Evolutionary conservation across 2,329 filamentous ascomycete species (phyloP).

Genomic region (Pseudocercospora fuligena): DNA sequence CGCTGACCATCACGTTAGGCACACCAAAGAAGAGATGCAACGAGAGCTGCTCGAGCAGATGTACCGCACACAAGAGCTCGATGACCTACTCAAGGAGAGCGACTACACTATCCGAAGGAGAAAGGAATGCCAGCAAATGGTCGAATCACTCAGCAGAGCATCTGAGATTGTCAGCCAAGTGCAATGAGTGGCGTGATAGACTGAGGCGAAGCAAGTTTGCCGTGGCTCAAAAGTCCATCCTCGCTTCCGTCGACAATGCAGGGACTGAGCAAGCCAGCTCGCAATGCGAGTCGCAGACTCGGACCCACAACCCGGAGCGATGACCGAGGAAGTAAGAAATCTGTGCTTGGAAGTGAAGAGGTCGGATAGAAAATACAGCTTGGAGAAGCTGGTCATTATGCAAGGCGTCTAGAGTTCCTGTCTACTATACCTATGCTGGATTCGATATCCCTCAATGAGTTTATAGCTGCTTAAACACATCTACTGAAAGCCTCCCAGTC

Average conservation of each 20-base stretch:
- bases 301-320: background rate
- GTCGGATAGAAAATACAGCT: slow-evolving; percentile 11
- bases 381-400: background rate
- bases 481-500: background rate
- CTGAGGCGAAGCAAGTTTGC: background rate
- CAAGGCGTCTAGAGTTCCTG: slow-evolving; percentile 4
- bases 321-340: background rate
- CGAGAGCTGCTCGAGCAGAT: slow-evolving; percentile 95
- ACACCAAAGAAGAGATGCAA: slow-evolving; percentile 98
- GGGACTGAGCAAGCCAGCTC: background rate
- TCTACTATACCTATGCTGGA: background rate
- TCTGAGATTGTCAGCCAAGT: slow-evolving; percentile 93
- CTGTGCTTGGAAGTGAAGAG: slow-evolving; percentile 4
- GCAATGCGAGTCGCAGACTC: background rate
- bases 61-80: slow-evolving; percentile 88
- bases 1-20: slow-evolving; percentile 55
- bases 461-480: background rate
- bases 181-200: slow-evolving; percentile 48
- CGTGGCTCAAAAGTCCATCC: background rate
- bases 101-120: slow-evolving; percentile 93
- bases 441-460: background rate
- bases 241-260: background rate
- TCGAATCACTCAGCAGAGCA: slow-evolving; percentile 80
- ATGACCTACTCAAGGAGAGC: slow-evolving; percentile 95
- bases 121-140: slow-evolving; percentile 99